Evolutionary conservation across 2,329 filamentous ascomycete genomes (phyloP).

Genomic region (Exophiala sp.): DNA sequence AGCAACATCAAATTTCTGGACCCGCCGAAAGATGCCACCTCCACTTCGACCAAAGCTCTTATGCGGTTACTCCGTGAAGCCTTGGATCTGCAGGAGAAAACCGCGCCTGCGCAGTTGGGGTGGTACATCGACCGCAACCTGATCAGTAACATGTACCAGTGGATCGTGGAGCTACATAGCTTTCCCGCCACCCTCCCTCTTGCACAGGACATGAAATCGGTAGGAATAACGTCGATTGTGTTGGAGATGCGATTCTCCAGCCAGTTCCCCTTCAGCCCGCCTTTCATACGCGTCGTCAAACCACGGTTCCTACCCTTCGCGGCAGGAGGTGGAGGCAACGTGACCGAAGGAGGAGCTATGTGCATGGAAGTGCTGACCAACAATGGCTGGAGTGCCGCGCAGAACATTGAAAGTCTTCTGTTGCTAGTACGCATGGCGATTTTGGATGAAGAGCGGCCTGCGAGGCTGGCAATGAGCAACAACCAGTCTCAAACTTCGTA

Average conservation of each 20-base stretch:
- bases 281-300: conserved; percentile 75
- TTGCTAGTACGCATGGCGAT: conserved; percentile 76
- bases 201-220: conserved; percentile 64
- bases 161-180: conserved; percentile 84
- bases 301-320: conserved; percentile 70
- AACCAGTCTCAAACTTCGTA: conserved; percentile 49
- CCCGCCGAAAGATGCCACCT: conserved; percentile 59
- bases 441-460: conserved; percentile 62
- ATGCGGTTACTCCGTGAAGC: conserved; percentile 60
- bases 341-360: conserved; percentile 77
- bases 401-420: conserved; percentile 70
- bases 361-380: conserved; percentile 80
- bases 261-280: conserved; percentile 70
- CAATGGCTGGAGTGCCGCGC: conserved; percentile 70
- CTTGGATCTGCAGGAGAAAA: conserved; percentile 57
- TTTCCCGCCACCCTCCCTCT: conserved; percentile 66
- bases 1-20: conserved; percentile 58
- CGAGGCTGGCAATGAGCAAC: conserved; percentile 48
- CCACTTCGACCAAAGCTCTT: conserved; percentile 55
- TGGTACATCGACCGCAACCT: conserved; percentile 71
- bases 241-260: conserved; percentile 75
- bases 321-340: conserved; percentile 73
- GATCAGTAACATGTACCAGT: conserved; percentile 74
- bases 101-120: conserved; percentile 61
- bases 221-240: conserved; percentile 61